Percentiles rank a stretch among this genome's conserved stretches.
These are phyloP conservation scores for Volvox africanus DNA, from an alignment of 139 green algal species.

Conservation along the genomic window DNA sequence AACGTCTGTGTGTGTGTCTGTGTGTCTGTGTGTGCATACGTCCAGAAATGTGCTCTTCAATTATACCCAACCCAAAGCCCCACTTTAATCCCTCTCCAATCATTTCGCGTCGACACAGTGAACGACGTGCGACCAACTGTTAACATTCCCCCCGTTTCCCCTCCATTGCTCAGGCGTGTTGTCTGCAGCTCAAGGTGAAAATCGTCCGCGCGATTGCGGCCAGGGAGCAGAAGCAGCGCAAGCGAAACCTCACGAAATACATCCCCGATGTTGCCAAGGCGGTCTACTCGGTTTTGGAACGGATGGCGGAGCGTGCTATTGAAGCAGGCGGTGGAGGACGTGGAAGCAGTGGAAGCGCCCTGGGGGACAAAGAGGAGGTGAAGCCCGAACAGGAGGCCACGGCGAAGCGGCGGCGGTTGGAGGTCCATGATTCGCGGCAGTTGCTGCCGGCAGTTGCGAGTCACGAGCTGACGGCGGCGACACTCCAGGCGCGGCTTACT, in stretches of 20 bases:
- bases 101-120: no score
- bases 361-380: neutral
- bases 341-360: neutral
- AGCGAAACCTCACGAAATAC: slow-evolving; percentile 93
- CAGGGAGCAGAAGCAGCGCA: slow-evolving; percentile 87
- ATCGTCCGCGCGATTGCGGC: slow-evolving; percentile 83
- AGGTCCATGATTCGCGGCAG: slow-evolving; percentile 39
- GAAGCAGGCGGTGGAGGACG: slow-evolving; percentile 11
- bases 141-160: neutral
- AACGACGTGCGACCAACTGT: no score
- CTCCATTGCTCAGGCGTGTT: slow-evolving; percentile 69
- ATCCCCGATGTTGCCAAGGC: slow-evolving; percentile 88
- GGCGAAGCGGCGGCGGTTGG: slow-evolving; percentile 68
- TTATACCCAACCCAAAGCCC: no score
- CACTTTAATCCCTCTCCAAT: no score
- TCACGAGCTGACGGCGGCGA: slow-evolving; percentile 57
- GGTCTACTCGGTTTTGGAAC: slow-evolving; percentile 56
- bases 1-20: no score
- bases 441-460: slow-evolving; percentile 71
- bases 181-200: slow-evolving; percentile 85
- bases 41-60: no score
- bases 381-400: neutral
- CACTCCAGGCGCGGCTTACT: slow-evolving; percentile 74
- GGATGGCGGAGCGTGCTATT: slow-evolving; percentile 52
- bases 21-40: no score